phyloP scores from a whole-genome alignment of 2,329 filamentous ascomycete species.

The Epichloe hybrida region DNA sequence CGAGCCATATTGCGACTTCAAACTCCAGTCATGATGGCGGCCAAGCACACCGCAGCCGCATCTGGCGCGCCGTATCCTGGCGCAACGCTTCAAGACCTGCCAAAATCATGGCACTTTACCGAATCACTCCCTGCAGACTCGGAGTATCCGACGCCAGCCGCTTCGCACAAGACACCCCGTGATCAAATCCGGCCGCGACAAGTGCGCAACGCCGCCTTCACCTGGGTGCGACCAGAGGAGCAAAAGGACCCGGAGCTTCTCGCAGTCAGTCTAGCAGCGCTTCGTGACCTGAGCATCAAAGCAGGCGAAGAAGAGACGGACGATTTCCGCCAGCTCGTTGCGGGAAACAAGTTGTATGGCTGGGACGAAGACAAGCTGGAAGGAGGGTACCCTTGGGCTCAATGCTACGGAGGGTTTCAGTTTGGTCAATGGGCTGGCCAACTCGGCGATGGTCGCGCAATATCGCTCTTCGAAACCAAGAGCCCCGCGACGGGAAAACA shows the following conservation, averaged over 20 bases:
- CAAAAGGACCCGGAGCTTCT: constrained; percentile 65
- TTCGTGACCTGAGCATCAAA: constrained; percentile 68
- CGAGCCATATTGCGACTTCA: constrained; percentile 17
- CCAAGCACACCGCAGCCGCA: constrained; percentile 18
- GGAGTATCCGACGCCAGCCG: constrained; percentile 63
- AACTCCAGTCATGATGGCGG: constrained; percentile 18
- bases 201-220: constrained; percentile 77
- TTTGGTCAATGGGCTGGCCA: constrained; percentile 90
- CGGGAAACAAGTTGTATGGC: constrained; percentile 72
- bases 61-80: background rate
- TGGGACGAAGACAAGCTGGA: constrained; percentile 53
- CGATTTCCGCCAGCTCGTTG: constrained; percentile 64
- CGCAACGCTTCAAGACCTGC: constrained; percentile 38
- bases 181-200: constrained; percentile 64
- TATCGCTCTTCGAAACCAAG: constrained; percentile 82
- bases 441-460: constrained; percentile 85
- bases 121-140: constrained; percentile 60
- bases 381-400: constrained; percentile 90
- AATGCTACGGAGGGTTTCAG: constrained; percentile 83
- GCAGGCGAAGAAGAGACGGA: constrained; percentile 53
- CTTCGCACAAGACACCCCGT: constrained; percentile 70
- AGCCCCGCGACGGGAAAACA: constrained; percentile 57
- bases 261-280: constrained; percentile 62
- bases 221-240: constrained; percentile 73
- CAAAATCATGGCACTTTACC: constrained; percentile 53